Percentiles rank a stretch among this genome's conserved stretches.
Conservation (phyloP, 225 moss, liverwort and hornwort genomes). For the Physcomitrellopsis africana region DNA sequence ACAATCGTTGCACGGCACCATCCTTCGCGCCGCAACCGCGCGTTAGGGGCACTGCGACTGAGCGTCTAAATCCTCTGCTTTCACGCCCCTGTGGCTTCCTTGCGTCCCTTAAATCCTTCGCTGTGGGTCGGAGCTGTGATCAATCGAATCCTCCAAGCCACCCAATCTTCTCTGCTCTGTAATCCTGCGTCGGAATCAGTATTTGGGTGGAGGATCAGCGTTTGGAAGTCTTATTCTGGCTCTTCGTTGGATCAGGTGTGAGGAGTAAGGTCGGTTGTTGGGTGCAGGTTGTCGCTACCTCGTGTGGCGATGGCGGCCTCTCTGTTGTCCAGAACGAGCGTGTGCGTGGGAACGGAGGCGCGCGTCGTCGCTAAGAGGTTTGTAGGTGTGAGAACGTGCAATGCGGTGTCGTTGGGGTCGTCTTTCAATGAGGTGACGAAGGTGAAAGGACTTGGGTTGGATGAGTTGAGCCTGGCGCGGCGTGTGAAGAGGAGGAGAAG, state of each 20-base stretch:
- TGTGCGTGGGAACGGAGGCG: constrained; percentile 8
- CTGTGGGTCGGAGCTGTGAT: constrained; percentile 17
- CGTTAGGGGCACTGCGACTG: too few relatives aligned
- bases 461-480: not conserved
- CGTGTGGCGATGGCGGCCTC: constrained; percentile 50
- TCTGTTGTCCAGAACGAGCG: constrained; percentile 44
- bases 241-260: not conserved
- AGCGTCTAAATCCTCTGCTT: not conserved
- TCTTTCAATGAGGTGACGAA: not conserved
- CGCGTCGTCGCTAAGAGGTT: constrained; percentile 3
- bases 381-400: not conserved
- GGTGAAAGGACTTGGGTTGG: constrained; percentile 26
- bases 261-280: not conserved
- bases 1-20: too few relatives aligned
- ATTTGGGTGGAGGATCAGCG: not conserved
- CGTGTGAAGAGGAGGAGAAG: constrained; percentile 9
- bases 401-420: constrained; percentile 30
- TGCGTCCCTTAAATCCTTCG: constrained; percentile 34
- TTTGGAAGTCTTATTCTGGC: not conserved
- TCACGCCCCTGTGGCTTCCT: constrained; percentile 41
- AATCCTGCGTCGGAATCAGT: not conserved
- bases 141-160: constrained; percentile 3
- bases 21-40: too few relatives aligned
- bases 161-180: constrained; percentile 4
- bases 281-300: too few relatives aligned